Conservation (phyloP, 2,329 filamentous ascomycete species). For the Hymenoscyphus occultus region DNA sequence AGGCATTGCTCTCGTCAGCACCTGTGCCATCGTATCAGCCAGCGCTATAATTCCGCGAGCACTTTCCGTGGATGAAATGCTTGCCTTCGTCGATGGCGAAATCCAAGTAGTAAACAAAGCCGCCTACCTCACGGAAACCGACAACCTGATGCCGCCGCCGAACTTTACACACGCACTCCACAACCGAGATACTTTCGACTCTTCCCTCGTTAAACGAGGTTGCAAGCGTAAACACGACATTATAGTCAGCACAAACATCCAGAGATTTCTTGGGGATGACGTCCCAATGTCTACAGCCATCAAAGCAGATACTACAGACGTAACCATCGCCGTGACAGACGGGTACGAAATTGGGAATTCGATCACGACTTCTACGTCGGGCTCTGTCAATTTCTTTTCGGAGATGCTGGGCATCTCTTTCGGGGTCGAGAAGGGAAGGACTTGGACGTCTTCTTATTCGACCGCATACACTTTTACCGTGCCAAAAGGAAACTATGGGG, state of each 20-base stretch:
- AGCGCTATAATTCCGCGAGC: conserved; percentile 1
- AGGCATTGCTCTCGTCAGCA: conserved; percentile 10
- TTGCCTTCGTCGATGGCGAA: conserved; percentile 29
- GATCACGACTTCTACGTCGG: conserved; percentile 29
- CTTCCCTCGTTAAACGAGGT: conserved; percentile 7
- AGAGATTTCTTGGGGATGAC: conserved; percentile 41
- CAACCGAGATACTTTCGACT: neutral
- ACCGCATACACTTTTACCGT: conserved; percentile 37
- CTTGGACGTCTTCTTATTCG: conserved; percentile 38
- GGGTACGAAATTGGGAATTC: conserved; percentile 39
- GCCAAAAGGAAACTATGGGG: conserved; percentile 39
- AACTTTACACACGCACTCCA: conserved; percentile 6
- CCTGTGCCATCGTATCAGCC: conserved; percentile 2
- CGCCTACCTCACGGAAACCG: conserved; percentile 25
- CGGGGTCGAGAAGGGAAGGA: conserved; percentile 31
- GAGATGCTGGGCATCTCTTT: conserved; percentile 31
- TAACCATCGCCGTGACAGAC: conserved; percentile 35
- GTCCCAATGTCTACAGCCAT: conserved; percentile 38
- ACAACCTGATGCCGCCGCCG: neutral
- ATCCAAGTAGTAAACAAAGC: conserved; percentile 31
- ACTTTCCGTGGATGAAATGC: conserved; percentile 30
- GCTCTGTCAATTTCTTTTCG: conserved; percentile 29
- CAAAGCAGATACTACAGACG: conserved; percentile 33
- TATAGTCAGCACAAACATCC: conserved; percentile 29
- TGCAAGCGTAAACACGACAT: conserved; percentile 14